phyloP scores from a whole-genome alignment of 371 early-diverging fungal genomes.

The Mucor sp. region DNA sequence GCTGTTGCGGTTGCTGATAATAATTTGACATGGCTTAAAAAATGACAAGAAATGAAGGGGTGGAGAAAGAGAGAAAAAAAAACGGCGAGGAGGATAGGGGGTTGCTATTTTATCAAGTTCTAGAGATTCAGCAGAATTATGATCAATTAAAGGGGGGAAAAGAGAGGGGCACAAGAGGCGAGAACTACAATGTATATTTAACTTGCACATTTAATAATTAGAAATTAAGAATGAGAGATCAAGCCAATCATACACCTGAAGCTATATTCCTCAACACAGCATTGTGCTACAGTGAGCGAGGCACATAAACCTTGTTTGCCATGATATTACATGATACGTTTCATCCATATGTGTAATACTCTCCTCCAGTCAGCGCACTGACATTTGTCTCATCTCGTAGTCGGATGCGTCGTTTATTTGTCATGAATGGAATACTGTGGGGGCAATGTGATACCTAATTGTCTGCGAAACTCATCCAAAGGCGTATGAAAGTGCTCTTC shows the following conservation, averaged over 20 bases:
- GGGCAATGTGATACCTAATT: constrained; percentile 62
- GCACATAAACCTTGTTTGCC: too few species aligned
- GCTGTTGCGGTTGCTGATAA: constrained; percentile 12
- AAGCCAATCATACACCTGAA: neutral
- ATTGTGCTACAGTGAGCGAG: neutral
- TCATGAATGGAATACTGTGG: constrained; percentile 17
- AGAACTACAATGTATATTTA: too few species aligned
- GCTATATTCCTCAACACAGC: neutral
- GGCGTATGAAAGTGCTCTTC: constrained; percentile 78
- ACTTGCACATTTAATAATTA: neutral
- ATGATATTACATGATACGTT: too few species aligned
- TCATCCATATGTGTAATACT: too few species aligned
- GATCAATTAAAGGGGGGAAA: neutral
- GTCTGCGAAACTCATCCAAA: constrained; percentile 71
- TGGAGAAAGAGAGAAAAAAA: neutral
- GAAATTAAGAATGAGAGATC: neutral
- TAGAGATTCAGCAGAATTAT: neutral
- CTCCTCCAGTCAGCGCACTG: too few species aligned
- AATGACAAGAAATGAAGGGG: neutral
- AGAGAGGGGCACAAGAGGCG: neutral
- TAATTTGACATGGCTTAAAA: constrained; percentile 7
- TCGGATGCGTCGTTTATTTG: neutral
- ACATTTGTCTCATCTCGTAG: too few species aligned
- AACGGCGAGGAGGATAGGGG: neutral
- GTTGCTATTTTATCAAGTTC: neutral